Conservation (phyloP, 441 rosid species). For the Hura crepitans region DNA sequence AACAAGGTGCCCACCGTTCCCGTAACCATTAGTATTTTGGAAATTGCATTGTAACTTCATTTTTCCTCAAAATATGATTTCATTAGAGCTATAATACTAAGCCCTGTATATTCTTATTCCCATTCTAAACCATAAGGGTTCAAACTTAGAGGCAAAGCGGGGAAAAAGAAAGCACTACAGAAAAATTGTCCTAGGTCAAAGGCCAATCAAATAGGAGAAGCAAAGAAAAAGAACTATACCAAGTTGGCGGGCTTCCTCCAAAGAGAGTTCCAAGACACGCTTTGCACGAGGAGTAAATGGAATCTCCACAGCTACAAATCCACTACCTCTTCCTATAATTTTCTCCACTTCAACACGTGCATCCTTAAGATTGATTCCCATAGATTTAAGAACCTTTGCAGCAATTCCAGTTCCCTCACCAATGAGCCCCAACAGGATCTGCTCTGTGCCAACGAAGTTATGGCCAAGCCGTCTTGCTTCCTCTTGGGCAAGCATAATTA, state of each 20-base stretch:
- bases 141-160: background rate
- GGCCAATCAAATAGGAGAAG: background rate
- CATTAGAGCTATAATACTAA: background rate
- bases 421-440: slow-evolving; percentile 82
- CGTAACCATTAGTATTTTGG: background rate
- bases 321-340: slow-evolving; percentile 96
- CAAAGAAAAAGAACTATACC: slow-evolving; percentile 39
- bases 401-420: slow-evolving; percentile 99
- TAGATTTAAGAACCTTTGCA: slow-evolving; percentile 92
- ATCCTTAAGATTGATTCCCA: slow-evolving; percentile 97
- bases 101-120: background rate
- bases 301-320: slow-evolving; percentile 92
- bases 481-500: slow-evolving; percentile 98
- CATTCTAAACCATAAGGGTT: background rate
- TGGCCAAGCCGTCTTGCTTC: slow-evolving; percentile 98
- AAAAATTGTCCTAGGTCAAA: background rate
- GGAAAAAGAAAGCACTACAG: too few species aligned
- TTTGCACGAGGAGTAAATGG: slow-evolving; percentile 99
- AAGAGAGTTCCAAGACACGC: slow-evolving; percentile 83
- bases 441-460: slow-evolving; percentile 98
- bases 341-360: slow-evolving; percentile 95
- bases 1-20: background rate
- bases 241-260: slow-evolving; percentile 94
- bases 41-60: background rate
- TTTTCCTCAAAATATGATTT: background rate